These are phyloP conservation scores for Actinomortierella ambigua DNA, from an alignment of 371 early-diverging fungal species.

Conservation along the genomic window DNA sequence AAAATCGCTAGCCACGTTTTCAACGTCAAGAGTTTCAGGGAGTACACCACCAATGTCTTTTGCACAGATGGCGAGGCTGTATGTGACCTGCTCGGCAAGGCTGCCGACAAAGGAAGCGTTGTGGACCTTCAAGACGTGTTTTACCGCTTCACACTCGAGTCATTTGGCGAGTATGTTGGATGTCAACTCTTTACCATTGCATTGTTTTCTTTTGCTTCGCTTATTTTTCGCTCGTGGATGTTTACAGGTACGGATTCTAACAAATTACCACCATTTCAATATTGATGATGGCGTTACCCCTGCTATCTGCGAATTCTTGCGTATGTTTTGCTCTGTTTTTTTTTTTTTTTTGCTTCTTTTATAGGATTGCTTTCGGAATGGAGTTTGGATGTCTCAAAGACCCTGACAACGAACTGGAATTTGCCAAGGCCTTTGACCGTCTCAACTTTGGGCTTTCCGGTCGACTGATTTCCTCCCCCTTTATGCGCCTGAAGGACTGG, in stretches of 20 bases:
- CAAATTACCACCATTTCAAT: too few relatives aligned
- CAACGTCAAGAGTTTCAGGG: constrained; percentile 59
- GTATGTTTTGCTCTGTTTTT: too few relatives aligned
- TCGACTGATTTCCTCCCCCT: constrained; percentile 46
- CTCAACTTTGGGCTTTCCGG: constrained; percentile 40
- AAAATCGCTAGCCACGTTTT: constrained; percentile 59
- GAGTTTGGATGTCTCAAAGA: constrained; percentile 27
- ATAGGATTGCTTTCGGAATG: constrained; percentile 51
- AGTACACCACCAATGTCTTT: constrained; percentile 49
- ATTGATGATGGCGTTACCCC: too few relatives aligned
- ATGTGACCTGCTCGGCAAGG: constrained; percentile 48
- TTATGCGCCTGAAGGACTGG: constrained; percentile 41
- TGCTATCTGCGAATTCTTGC: too few relatives aligned
- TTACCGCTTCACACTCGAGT: constrained; percentile 56
- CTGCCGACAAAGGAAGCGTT: constrained; percentile 39
- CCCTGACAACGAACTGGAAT: constrained; percentile 24
- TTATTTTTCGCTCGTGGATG: too few relatives aligned
- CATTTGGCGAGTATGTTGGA: constrained; percentile 33
- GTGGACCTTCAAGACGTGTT: constrained; percentile 60
- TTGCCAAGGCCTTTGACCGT: constrained; percentile 59
- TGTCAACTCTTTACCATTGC: too few relatives aligned
- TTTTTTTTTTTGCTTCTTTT: too few relatives aligned
- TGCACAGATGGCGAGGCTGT: constrained; percentile 8
- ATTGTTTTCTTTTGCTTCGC: too few relatives aligned
- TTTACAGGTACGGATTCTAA: too few relatives aligned